Base-by-base conservation (phyloP, 257 asterid species). In the Striga asiatica region DNA sequence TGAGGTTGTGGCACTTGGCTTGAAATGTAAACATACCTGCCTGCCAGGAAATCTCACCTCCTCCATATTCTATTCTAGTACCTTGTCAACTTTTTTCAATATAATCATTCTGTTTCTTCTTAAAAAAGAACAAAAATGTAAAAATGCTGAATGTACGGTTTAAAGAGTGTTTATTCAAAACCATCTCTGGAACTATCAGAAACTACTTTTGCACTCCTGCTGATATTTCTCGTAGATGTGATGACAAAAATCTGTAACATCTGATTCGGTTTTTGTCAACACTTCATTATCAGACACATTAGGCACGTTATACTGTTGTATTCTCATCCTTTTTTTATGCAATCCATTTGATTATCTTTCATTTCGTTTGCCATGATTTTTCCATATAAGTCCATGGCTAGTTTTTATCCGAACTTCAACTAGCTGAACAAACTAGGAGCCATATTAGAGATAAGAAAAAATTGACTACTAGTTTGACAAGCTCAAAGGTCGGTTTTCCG, bases 361-460 rank as follows among this genome's bases (percentile, higher is more conserved):
- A 18, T 18, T 29, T 19, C 58, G 46, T 56, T 56, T 27, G 4
- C 69, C 38, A 24, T 13, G 38, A 42, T 29, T 50, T n/a, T n/a
- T n/a, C n/a, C n/a, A n/a, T n/a, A n/a, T n/a, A n/a, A n/a, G n/a
- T n/a, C n/a, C n/a, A n/a, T 58, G 17, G 16, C 20, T 8, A 27
- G 39, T 14, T 37, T 38, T 25, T 27, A 5, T 41, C 16, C 0
- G 23, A 24, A 0, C 9, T 25, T 39, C 25, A 57, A 35, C 59
- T 50, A 41, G 42, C 31, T 32, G 42, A 29, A 32, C 23, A 28
- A 53, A 53, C 20, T 48, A n/a, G 48, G 47, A 42, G 4, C 46
- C 13, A 42, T 63, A 18, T 61, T 50, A 25, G 42, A 49, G 60
- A 50, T 49, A 32, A 49, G 54, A 21, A 54, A 42, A 18, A 42